Evolutionary conservation across 1,284 basidiomycete species (phyloP), one percentile per base, ranked within the genome.

Genomic region (Puccinia polysora): DNA sequence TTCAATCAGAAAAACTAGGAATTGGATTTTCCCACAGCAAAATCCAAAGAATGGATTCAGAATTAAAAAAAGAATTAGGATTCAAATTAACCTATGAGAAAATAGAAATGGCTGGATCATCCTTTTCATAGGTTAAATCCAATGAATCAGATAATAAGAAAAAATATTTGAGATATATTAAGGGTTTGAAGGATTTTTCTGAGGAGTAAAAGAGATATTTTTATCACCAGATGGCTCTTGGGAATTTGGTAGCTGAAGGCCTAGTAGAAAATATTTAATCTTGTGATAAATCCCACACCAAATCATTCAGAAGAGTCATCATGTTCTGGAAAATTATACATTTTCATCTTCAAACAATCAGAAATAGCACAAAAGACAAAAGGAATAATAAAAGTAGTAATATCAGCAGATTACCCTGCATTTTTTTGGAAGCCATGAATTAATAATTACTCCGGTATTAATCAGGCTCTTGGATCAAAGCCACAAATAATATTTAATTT

Each of bases 181-280:
- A 25, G 75, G 81, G 79, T 20, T 80, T 83, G 8, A n/a, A 28
- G 8, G 28, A 58, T 45, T 32, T 45, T n/a, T 7, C 30, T 10
- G 20, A 60, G n/a, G 40, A 60, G 15, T 15, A 25, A 2, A 12
- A 43, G 10, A 38, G 15, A n/a, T 98, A 98, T 80, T 84, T 95
- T 23, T 96, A 98, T 80, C 96, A 96, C 10, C 96, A 98, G 80
- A 98, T 94, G 0, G 91, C 95, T n/a, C 93, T 99, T 49, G 96
- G 89, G 4, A 84, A 98, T 20, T 77, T 75, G 50, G 81, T 81
- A 14, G 81, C 82, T 36, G 73, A 75, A 63, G 74, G 58, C 74
- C 74, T 74, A n/a, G n/a, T n/a, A n/a, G n/a, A n/a, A n/a, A n/a
- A n/a, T n/a, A n/a, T n/a, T n/a, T n/a, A n/a, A n/a, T n/a, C n/a